Evolutionary conservation across 495 filamentous ascomycete genomes (phyloP), one percentile per base, ranked within the genome.

Genomic region (Evansstolkia leycettana): DNA sequence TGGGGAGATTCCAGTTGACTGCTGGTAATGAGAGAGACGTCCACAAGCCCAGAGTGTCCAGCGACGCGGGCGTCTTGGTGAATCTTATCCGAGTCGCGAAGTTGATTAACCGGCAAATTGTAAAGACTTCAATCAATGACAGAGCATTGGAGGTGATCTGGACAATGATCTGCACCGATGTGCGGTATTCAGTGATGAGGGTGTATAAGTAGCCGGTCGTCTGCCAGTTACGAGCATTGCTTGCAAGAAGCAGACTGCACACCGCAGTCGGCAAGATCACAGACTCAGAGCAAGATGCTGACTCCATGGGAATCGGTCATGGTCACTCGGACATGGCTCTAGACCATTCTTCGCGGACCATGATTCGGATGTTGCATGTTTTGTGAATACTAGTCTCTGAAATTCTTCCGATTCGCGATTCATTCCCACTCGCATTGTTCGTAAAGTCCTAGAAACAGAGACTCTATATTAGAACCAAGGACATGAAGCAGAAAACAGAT

Each of bases 1-100:
- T 17, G 11, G 38, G 38, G 1, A 23, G 38, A 11, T 19, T 15
- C 17, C 26, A 40, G 25, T 35, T 34, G 7, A 10, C 29, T 11
- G 38, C 31, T 1, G 38, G 31, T 3, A 26, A 35, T 2, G 38
- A 40, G 0, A 40, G 26, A 12, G 38, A 31, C 2, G 31, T 42
- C 45, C 45, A 48, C 12, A 48, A 51, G 2, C 34, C 42, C n/a
- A 48, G 38, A 11, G 26, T 15, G n/a, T 45, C 20, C 0, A 48
- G 35, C 8, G 45, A 45, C 0, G 42, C 38, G 13, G 38, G 36
- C 2, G 28, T 7, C 17, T 33, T 36, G 9, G 35, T 30, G 9
- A 48, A 36, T 5, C 24, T 31, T 13, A 42, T 23, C 7, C 41
- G 42, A 11, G 41, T 42, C 17, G 13, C 42, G 32, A 32, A 26